Evolutionary conservation across 352 stramenopile species (phyloP), one percentile per base, ranked within the genome.

Genomic region (Globisporangium uncinulatum): DNA sequence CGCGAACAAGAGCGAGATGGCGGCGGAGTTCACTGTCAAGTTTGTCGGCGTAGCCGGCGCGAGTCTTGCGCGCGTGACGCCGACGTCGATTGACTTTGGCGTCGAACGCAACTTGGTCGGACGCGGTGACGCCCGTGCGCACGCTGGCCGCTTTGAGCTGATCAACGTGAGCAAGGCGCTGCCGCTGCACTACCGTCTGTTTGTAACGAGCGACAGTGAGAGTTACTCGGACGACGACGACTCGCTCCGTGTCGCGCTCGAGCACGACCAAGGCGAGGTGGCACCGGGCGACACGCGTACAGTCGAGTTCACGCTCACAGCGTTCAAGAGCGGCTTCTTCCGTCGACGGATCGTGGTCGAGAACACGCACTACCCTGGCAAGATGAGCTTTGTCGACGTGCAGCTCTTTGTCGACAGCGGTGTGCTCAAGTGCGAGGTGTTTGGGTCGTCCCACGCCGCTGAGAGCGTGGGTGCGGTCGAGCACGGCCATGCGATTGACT

Each of bases 21-120:
- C 89, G 19, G 70, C 86, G 6, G 86, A 95, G 53, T 95, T 95
- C 59, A 95, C 86, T 6, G 66, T 95, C 60, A 94, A 94, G 59
- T 95, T 95, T 79, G 72, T 92, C 37, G 84, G 83, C 36, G 68
- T 94, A 31, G 84, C 84, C 49, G 86, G 86, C 42, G 81, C 77
- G 8, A 95, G 86, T 74, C 69, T 94, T 44, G 76, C 79, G 10
- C 74, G 76, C 47, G 83, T 95, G 37, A 71, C 66, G 19, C 81
- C 84, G 44, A 71, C 62, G 2, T 62, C 67, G 34, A 79, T 95
- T 32, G 81, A 95, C 46, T 94, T 95, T 61, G 78, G 81, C 7
- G 80, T 91, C 34, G 86, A 95, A 57, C 67, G 71, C 20, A 87
- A 82, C n/a, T 62, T 66, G n/a, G 72, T 69, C 14, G 67, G 61